These are phyloP conservation scores for Cercospora nicotianae DNA, from an alignment of 2,329 filamentous ascomycete genomes.

Conservation along the genomic window DNA sequence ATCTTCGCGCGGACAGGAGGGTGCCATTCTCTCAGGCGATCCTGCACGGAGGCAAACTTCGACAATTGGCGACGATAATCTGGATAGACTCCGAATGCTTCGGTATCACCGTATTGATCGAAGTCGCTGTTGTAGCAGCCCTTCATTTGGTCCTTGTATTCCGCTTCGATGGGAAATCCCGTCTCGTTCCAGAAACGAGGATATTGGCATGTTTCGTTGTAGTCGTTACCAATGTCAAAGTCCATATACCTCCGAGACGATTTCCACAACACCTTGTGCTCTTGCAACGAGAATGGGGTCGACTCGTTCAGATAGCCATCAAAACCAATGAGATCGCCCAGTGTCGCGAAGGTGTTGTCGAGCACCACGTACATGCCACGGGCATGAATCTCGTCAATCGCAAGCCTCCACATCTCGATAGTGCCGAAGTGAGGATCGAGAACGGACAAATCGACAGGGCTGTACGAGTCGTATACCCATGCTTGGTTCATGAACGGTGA, in stretches of 20 bases:
- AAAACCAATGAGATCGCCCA: conserved; percentile 64
- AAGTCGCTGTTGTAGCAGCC: conserved; percentile 63
- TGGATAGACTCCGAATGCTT: conserved; percentile 61
- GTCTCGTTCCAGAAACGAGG: conserved; percentile 62
- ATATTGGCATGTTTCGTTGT: conserved; percentile 52
- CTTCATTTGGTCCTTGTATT: conserved; percentile 47
- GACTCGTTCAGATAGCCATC: conserved; percentile 59
- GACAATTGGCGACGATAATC: conserved; percentile 30
- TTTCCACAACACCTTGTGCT: conserved; percentile 61
- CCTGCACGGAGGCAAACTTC: not conserved
- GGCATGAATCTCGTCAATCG: conserved; percentile 59
- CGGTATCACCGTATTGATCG: conserved; percentile 61
- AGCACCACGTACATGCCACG: conserved; percentile 64
- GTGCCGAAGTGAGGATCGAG: conserved; percentile 63
- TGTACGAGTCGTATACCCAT: conserved; percentile 61
- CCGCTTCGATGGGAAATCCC: conserved; percentile 51
- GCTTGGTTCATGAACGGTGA: conserved; percentile 63
- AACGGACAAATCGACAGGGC: conserved; percentile 57
- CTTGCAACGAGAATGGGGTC: conserved; percentile 54
- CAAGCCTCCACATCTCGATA: conserved; percentile 57
- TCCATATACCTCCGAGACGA: conserved; percentile 56
- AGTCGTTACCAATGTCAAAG: conserved; percentile 55
- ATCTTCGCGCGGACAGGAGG: conserved; percentile 58
- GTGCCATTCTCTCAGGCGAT: conserved; percentile 54
- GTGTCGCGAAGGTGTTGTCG: conserved; percentile 63